These are phyloP conservation scores for Paracorniculantispora psalliotae DNA, from an alignment of 2,329 filamentous ascomycete genomes.

Conservation along the genomic window DNA sequence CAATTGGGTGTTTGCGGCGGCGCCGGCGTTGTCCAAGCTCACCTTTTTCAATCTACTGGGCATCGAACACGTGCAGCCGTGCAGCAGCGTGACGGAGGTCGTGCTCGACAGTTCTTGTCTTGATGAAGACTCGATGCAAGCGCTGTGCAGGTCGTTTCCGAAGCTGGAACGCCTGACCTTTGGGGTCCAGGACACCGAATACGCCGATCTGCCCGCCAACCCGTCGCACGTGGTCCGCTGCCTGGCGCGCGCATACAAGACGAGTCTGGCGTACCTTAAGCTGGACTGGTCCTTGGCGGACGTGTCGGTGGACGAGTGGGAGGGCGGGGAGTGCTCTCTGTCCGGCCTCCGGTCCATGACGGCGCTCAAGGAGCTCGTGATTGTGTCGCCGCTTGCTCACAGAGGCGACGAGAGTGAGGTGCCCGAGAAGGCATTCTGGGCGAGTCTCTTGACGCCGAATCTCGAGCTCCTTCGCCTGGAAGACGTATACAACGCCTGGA, in stretches of 20 bases:
- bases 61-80: neutral
- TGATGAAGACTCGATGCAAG: neutral
- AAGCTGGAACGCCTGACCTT: neutral
- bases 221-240: neutral
- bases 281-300: neutral
- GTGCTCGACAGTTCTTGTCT: neutral
- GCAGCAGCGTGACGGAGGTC: neutral
- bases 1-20: neutral
- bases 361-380: neutral
- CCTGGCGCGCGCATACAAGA: neutral
- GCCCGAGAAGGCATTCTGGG: neutral
- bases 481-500: neutral
- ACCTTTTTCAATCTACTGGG: fast-evolving
- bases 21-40: neutral
- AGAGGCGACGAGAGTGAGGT: too few relatives aligned
- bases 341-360: neutral
- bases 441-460: neutral
- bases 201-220: neutral
- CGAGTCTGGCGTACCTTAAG: neutral
- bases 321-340: neutral
- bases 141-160: neutral
- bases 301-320: fast-evolving
- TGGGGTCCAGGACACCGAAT: too few relatives aligned
- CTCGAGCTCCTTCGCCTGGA: neutral
- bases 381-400: neutral